Percentiles rank a stretch among this genome's conserved stretches.
phyloP scores from a whole-genome alignment of 176 grass and related monocot species.

The Aegilops umbellulata region DNA sequence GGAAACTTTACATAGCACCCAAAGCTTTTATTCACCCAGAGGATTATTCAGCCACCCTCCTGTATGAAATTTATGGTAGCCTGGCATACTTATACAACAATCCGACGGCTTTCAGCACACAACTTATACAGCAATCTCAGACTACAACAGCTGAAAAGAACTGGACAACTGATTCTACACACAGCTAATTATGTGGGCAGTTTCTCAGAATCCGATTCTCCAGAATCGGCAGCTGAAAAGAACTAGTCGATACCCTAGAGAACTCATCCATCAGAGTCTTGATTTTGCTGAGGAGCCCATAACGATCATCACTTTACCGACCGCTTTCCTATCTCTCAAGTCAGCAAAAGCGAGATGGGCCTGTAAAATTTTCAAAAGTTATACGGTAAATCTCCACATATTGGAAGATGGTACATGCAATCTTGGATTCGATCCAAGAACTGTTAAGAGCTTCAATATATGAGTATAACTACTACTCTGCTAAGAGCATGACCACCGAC shows the following conservation, averaged over 20 bases:
- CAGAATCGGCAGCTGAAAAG: too few species aligned
- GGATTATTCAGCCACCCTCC: background rate
- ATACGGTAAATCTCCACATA: background rate
- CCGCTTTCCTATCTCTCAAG: slow-evolving; percentile 78
- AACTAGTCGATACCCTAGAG: too few species aligned
- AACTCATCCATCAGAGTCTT: slow-evolving; percentile 46
- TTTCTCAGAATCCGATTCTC: too few species aligned
- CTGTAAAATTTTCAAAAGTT: slow-evolving; percentile 28
- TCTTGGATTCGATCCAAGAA: background rate
- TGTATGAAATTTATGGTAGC: too few species aligned
- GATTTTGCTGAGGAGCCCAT: slow-evolving; percentile 53
- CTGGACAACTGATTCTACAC: too few species aligned
- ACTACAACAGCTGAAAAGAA: too few species aligned
- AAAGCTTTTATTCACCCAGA: background rate
- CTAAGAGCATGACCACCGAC: background rate
- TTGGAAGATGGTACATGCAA: background rate
- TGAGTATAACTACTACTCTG: background rate
- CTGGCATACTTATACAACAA: too few species aligned
- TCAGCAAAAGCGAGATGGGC: slow-evolving; percentile 80
- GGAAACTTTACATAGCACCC: too few species aligned
- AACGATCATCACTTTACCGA: slow-evolving; percentile 84
- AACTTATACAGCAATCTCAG: too few species aligned
- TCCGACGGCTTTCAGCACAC: too few species aligned
- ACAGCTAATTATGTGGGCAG: too few species aligned
- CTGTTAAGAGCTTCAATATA: background rate